Percentiles rank a stretch among this genome's conserved stretches.
These are phyloP conservation scores for Pestalotiopsis sp. DNA, from an alignment of 2,329 filamentous ascomycete genomes.

Conservation along the genomic window DNA sequence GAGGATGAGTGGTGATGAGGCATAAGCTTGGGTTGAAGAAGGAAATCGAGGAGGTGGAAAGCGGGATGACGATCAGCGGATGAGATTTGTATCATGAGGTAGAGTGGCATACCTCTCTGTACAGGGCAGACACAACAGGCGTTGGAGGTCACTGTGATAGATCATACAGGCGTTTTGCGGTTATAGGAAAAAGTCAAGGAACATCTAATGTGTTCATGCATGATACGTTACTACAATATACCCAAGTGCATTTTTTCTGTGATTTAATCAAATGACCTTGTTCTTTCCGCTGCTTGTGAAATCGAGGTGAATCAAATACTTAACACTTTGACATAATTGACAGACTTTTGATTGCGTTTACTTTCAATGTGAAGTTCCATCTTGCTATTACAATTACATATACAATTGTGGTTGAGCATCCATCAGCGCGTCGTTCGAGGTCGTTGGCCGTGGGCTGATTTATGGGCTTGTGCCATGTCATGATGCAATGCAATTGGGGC, in stretches of 20 bases:
- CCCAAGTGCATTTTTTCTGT: conserved; percentile 32
- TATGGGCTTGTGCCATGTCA: background rate
- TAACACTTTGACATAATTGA: background rate
- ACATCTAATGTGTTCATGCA: conserved; percentile 5
- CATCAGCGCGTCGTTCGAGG: background rate
- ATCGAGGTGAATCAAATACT: background rate
- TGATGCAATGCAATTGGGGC: background rate
- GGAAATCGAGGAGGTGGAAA: background rate
- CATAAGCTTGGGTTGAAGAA: background rate
- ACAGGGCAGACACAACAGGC: background rate
- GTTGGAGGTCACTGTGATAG: background rate
- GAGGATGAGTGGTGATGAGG: background rate
- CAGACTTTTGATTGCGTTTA: background rate
- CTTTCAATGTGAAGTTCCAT: too few species aligned
- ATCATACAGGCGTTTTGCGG: conserved; percentile 12
- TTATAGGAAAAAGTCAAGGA: conserved; percentile 13
- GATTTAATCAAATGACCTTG: conserved; percentile 21
- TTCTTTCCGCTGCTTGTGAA: background rate
- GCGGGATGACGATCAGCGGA: background rate
- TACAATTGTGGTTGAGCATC: too few species aligned
- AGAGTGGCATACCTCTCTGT: conserved; percentile 15
- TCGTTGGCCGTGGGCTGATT: background rate
- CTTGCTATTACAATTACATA: background rate
- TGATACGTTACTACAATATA: conserved; percentile 29
- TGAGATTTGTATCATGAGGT: conserved; percentile 2